These are phyloP conservation scores for Dentipellis fragilis DNA, from an alignment of 768 basidiomycete genomes.

Conservation along the genomic window DNA sequence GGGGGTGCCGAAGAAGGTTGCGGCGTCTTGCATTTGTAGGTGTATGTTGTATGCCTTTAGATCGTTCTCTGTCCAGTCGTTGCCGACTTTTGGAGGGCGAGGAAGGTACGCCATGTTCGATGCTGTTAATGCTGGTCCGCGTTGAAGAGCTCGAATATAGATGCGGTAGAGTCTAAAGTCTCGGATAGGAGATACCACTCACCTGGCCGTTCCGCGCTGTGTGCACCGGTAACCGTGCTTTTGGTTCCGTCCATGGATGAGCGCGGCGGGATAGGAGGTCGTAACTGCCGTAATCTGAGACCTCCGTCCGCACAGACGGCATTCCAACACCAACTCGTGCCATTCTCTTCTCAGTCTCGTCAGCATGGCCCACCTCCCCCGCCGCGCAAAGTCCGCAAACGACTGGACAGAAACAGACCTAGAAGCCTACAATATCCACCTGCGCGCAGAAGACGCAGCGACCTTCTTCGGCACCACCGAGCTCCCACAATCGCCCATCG, in stretches of 20 bases:
- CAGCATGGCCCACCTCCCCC: constrained; percentile 2
- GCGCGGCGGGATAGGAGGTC: too few species aligned
- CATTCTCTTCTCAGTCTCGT: too few species aligned
- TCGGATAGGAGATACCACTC: too few species aligned
- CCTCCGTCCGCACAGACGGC: too few species aligned
- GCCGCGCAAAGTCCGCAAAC: constrained; percentile 1
- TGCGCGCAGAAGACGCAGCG: background rate
- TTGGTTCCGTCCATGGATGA: too few species aligned
- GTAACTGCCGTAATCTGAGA: too few species aligned
- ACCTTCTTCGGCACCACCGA: background rate
- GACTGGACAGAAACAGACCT: constrained; percentile 1
- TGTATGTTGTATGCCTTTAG: background rate
- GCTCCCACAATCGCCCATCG: background rate
- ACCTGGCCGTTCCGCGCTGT: too few species aligned
- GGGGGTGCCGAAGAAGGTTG: background rate
- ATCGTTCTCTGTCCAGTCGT: background rate
- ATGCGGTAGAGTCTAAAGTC: too few species aligned
- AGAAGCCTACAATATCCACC: background rate
- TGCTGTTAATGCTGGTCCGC: too few species aligned
- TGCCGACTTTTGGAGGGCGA: background rate
- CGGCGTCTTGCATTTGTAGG: background rate
- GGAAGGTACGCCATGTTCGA: constrained; percentile 1
- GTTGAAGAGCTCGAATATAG: too few species aligned
- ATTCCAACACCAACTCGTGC: too few species aligned
- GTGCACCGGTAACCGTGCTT: too few species aligned